Evolutionary conservation across 345 rosid genomes (phyloP), one percentile per base, ranked within the genome.

Genomic region (Viola odorata): DNA sequence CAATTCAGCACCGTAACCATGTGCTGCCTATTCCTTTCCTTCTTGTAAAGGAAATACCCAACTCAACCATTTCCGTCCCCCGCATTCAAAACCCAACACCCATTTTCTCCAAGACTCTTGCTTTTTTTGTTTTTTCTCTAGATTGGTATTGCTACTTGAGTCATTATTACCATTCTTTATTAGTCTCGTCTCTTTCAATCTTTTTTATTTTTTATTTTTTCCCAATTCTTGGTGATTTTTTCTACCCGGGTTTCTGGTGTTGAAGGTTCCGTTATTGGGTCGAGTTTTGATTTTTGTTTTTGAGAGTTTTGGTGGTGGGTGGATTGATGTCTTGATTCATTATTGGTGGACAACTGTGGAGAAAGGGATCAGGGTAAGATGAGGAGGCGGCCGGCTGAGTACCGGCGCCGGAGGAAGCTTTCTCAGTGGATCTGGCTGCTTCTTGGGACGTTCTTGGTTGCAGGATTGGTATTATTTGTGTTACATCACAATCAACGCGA

Each of bases 351-450:
- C 72, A 82, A 75, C 73, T 73, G 80, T 64, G 77, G 71, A 65
- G 77, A 55, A 52, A 60, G 53, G 68, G 67, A 64, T 75, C 66
- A 64, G 58, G 70, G 49, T 72, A 82, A 78, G 90, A 86, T 85
- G 98, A 76, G 87, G 84, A 73, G 95, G 86, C 90, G 97, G 91
- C 87, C 90, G 63, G 87, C 85, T 86, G 96, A 86, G 41, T 72
- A 75, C 83, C 90, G 98, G 95, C 96, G 99, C 87, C 85, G 97
- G 67, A 84, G 96, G 96, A 90, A 77, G 77, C 61, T 87, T 41
- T 80, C 94, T 69, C 82, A 55, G 67, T 87, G 91, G 97, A 87
- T 94, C 82, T 86, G 90, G 87, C 72, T 68, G 69, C 81, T 90
- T 76, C 82, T 90, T 60, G 87, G 75, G 53, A 55, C 80, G 60